Base-by-base conservation (phyloP, 257 asterid species). In the Solanum infundibuliforme region DNA sequence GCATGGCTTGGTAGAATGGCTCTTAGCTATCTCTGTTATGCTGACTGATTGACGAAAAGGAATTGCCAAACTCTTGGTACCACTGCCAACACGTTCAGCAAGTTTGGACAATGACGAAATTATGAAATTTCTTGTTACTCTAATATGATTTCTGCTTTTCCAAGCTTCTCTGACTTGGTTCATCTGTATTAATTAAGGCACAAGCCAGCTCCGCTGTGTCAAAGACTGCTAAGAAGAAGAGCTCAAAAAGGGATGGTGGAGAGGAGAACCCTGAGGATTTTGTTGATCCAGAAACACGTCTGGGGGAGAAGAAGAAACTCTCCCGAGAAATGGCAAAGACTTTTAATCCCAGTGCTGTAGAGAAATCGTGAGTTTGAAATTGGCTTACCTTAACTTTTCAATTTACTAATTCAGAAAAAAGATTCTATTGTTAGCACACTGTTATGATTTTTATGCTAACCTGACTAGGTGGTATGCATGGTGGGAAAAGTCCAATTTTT, bases 401-500 rank as follows among this genome's bases (percentile, higher is more conserved):
- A 38, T 48, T 46, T 36, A 32, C 83, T 7, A 35, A 34, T 72
- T 66, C 21, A 29, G 27, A 21, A 38, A 46, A 81, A 18, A 46
- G 35, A 13, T 23, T 38, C 83, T 81, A 16, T 43, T 43, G 29
- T 81, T 27, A 46, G 68, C 65, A 18, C 68, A 16, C 27, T 27
- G 23, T 81, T 43, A 4, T 46, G 39, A 81, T 81, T 16, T 29
- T 81, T 29, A 48, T 43, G 29, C 85, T 81, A 81, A 81, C 68
- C 41, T 81, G 85, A 89, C 29, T 87, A 97, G 99, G 93, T 97
- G 99, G 99, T 97, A 97, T 90, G 94, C 92, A 11, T 97, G 98
- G 99, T 97, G 98, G 99, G 98, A 97, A 82, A 93, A 93, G 75
- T 95, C 98, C 66, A 93, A 92, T 10, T 97, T 97, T 91, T 95